Percentiles rank a stretch among this genome's conserved stretches.
These are phyloP conservation scores for Chlorella sp. DNA, from an alignment of 139 green algal genomes.

Conservation along the genomic window DNA sequence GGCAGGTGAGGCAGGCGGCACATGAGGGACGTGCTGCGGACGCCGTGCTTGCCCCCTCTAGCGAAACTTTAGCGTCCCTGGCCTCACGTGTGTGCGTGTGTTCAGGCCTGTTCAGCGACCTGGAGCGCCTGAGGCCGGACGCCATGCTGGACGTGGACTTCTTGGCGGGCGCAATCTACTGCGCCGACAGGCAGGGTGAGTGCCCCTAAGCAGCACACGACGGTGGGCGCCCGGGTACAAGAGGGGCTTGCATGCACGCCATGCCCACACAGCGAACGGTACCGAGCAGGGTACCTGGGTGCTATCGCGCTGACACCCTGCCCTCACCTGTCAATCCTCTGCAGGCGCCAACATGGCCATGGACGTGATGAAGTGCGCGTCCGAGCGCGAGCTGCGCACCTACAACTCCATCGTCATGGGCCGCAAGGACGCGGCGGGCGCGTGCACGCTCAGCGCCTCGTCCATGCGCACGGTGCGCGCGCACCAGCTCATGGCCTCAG, in stretches of 20 bases:
- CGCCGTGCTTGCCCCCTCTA: too few relatives aligned
- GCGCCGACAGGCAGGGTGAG: conserved; percentile 21
- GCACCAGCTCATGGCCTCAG: conserved; percentile 19
- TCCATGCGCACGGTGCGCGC: conserved; percentile 25
- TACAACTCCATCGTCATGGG: conserved; percentile 23
- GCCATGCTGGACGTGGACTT: conserved; percentile 31
- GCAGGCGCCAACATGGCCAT: conserved; percentile 35
- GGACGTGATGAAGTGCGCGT: conserved; percentile 17
- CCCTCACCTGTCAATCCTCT: too few relatives aligned
- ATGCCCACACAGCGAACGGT: too few relatives aligned
- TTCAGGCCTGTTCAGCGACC: conserved; percentile 23
- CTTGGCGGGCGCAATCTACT: conserved; percentile 20
- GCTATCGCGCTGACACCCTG: too few relatives aligned
- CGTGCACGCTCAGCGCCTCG: conserved; percentile 21
- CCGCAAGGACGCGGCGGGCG: conserved; percentile 1
- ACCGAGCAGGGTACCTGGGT: too few relatives aligned
- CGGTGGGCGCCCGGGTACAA: too few relatives aligned
- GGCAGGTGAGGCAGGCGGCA: too few relatives aligned
- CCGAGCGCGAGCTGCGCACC: conserved; percentile 15
- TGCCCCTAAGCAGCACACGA: too few relatives aligned
- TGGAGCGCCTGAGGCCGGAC: conserved; percentile 21
- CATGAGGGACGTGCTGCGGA: too few relatives aligned
- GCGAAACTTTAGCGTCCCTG: too few relatives aligned
- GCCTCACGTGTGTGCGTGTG: too few relatives aligned
- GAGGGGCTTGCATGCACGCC: too few relatives aligned